Base-by-base conservation (phyloP, 176 grass and related monocot species). In the Echinochloa phyllopogon region DNA sequence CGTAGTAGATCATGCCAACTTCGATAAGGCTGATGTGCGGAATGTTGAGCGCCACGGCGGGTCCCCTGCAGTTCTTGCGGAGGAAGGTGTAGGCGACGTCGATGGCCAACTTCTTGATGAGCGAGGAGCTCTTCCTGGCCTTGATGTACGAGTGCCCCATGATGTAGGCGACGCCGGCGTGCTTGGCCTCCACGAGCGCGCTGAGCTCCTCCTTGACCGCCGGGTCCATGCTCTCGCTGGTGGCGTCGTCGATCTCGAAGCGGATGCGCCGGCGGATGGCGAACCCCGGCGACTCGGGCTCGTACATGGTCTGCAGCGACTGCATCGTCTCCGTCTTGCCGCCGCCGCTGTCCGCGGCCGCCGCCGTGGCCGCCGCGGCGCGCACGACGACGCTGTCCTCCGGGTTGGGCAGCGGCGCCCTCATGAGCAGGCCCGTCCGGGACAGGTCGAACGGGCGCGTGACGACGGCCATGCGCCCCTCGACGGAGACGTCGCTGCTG, bases 1-100 rank as follows among this genome's bases (percentile, higher is more conserved):
- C 92, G 53, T 94, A 89, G 80, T 94, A 89, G 80, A 91, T 91
- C 92, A 94, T 94, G 69, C 92, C 87, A 13, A 94, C 92, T 86
- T 94, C 89, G 69, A 94, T 86, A 25, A 92, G 89, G 81, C 89
- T 89, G 77, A 91, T 82, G 72, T 92, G 89, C 57, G 92, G 92
- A 25, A 92, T 83, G 55, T 94, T 86, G 49, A 94, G 78, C 24
- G 87, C 84, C 6, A 87, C 73, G 65, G 72, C 80, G 11, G 92
- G 92, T 3, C 89, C 92, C 55, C 92, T 78, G 68, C 84, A 90
- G 83, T 94, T 94, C 76, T 92, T 92, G 16, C 84, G 65, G 14
- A 94, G 90, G 87, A 94, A 94, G 13, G 90, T 55, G 78, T 90
- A 90, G n/a, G 84, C 90, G 2, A 87, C 65, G 80, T 94, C 77